These are phyloP conservation scores for Gnaphalium uliginosum DNA, from an alignment of 129 eudicot genomes.

Conservation along the genomic window DNA sequence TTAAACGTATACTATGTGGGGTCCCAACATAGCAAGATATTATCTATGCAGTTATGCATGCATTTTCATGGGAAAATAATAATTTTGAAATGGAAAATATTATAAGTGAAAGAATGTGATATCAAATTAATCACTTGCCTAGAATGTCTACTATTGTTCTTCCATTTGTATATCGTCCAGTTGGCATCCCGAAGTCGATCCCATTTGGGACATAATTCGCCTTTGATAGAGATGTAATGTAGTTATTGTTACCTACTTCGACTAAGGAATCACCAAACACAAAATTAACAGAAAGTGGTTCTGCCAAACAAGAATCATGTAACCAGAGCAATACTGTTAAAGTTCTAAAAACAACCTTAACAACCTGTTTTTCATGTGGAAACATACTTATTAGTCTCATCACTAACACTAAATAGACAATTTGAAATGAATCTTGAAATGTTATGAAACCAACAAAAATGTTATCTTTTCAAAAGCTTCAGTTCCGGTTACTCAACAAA, in stretches of 20 bases:
- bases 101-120: neutral
- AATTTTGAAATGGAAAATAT: too few relatives aligned
- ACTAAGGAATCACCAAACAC: slow-evolving; percentile 92
- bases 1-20: neutral
- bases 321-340: slow-evolving; percentile 27
- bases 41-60: too few relatives aligned
- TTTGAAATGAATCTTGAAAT: too few relatives aligned
- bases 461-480: too few relatives aligned
- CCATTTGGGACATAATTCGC: slow-evolving; percentile 86
- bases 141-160: slow-evolving; percentile 83
- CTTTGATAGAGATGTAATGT: slow-evolving; percentile 69
- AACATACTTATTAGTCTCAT: neutral
- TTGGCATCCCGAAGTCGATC: slow-evolving; percentile 77
- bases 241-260: slow-evolving; percentile 88
- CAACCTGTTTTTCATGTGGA: neutral
- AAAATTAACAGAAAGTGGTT: slow-evolving; percentile 51
- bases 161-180: slow-evolving; percentile 87
- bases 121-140: slow-evolving; percentile 47
- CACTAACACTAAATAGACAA: too few relatives aligned
- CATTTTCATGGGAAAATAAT: too few relatives aligned
- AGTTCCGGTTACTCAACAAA: too few relatives aligned
- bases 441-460: too few relatives aligned
- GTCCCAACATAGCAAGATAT: neutral
- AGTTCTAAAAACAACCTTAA: slow-evolving; percentile 26
- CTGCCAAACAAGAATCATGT: slow-evolving; percentile 35